Evolutionary conservation across 176 grass and related monocot genomes (phyloP), one percentile per base, ranked within the genome.

Genomic region (Cenchrus americanus): DNA sequence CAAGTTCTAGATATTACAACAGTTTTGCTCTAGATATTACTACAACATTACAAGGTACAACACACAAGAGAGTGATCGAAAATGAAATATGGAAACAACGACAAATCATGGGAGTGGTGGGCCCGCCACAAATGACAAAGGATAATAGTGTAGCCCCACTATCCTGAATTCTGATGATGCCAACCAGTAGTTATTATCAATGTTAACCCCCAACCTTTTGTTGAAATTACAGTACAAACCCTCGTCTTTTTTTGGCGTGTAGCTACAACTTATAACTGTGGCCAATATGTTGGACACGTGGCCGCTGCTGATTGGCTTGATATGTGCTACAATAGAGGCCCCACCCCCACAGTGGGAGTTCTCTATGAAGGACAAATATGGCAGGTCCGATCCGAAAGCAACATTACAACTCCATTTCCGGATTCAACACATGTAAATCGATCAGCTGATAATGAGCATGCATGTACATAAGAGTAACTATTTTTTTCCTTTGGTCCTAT

Each of bases 351-450:
- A 2, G 15, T 43, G 23, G 8, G 5, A 76, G 10, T 46, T 84
- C 55, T 76, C 71, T 44, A 57, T 2, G 7, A 21, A 19, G 13
- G 81, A 75, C 71, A 83, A 66, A 83, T 75, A 26, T 43, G 81
- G 71, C 71, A 75, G 71, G 47, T 66, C 70, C 18, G 57, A 43
- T 75, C 23, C 12, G 80, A 83, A 83, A 73, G 68, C 68, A 62
- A 82, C 80, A 48, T 10, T 50, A 50, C 48, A 50, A 4, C 53
- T 60, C 3, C 53, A 32, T 71, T 19, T 21, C 10, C n/a, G 11
- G 7, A 50, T 40, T 71, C 10, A 72, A 34, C 54, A n/a, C 6
- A 79, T 37, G 34, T 37, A 69, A 71, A 24, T 48, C 5, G 43
- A 73, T n/a, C 3, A 5, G 3, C 23, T 13, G n/a, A 49, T 18